Percentiles rank a stretch among this genome's conserved stretches.
These are phyloP conservation scores for Saturnispora galanensis DNA, from an alignment of 805 yeast species.

Conservation along the genomic window DNA sequence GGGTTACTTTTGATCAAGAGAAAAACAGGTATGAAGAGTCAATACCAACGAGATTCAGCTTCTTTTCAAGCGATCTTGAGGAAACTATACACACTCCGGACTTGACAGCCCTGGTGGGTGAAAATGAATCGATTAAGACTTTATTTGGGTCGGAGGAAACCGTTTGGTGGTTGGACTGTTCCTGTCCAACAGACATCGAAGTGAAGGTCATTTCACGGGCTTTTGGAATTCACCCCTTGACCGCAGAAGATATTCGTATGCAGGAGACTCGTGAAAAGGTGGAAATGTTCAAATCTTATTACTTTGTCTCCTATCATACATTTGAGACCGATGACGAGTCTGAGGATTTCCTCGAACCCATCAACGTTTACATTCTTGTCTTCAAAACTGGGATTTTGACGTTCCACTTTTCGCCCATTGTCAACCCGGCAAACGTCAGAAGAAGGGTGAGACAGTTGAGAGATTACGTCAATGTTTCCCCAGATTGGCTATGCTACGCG, in stretches of 20 bases:
- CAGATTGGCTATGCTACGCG: constrained; percentile 80
- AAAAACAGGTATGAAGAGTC: constrained; percentile 12
- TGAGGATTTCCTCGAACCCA: constrained; percentile 76
- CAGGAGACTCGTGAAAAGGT: constrained; percentile 97
- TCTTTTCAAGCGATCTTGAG: constrained; percentile 71
- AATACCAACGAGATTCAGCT: constrained; percentile 69
- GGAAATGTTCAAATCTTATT: constrained; percentile 80
- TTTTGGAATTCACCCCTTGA: constrained; percentile 94
- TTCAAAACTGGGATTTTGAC: constrained; percentile 59
- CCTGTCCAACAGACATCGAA: constrained; percentile 89
- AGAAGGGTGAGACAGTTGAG: constrained; percentile 73
- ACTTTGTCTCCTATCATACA: constrained; percentile 94
- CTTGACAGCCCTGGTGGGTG: constrained; percentile 59
- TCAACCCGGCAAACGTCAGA: constrained; percentile 67
- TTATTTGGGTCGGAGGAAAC: constrained; percentile 64
- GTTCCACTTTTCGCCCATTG: constrained; percentile 59
- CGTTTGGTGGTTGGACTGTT: constrained; percentile 95
- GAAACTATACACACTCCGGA: constrained; percentile 88
- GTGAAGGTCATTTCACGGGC: constrained; percentile 89
- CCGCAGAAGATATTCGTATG: constrained; percentile 94
- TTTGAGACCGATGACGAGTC: constrained; percentile 79
- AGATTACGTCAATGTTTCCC: constrained; percentile 66
- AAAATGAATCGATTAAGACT: constrained; percentile 53
- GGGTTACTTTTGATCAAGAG: constrained; percentile 12
- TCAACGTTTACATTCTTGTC: constrained; percentile 65